Percentiles rank a stretch among this genome's conserved stretches.
Conservation (phyloP, 257 asterid species). For the Mentha longifolia region DNA sequence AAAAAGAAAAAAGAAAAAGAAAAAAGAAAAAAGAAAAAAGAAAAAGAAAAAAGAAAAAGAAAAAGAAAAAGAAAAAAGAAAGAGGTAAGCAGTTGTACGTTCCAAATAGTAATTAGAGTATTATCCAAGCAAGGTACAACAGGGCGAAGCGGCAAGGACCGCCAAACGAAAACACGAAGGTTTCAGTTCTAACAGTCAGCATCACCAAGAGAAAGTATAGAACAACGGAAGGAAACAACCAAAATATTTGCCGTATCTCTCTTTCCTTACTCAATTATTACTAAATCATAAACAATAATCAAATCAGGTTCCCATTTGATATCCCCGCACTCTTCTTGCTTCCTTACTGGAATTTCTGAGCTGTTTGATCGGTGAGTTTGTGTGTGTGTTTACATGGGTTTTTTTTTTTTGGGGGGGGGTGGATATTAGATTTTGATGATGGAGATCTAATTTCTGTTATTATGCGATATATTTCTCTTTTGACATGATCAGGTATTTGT, state of each 20-base stretch:
- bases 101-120: no score
- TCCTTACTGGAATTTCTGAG: neutral
- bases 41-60: no score
- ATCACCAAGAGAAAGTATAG: conserved; percentile 19
- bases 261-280: neutral
- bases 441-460: conserved; percentile 19
- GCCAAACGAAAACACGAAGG: conserved; percentile 25
- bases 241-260: conserved; percentile 13
- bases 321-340: conserved; percentile 15
- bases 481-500: conserved; percentile 33
- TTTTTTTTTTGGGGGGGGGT: no score
- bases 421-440: conserved; percentile 36
- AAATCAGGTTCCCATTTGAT: neutral
- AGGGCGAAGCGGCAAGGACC: conserved; percentile 5
- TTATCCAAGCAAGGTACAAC: conserved; percentile 27
- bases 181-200: conserved; percentile 15
- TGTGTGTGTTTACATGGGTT: conserved; percentile 20
- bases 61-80: no score
- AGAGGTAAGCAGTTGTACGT: no score
- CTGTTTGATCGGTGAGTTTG: neutral
- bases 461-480: conserved; percentile 18
- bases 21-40: no score
- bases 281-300: neutral
- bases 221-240: neutral
- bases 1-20: no score